phyloP scores from a whole-genome alignment of 371 early-diverging fungal species.

The Mucor piriformis region DNA sequence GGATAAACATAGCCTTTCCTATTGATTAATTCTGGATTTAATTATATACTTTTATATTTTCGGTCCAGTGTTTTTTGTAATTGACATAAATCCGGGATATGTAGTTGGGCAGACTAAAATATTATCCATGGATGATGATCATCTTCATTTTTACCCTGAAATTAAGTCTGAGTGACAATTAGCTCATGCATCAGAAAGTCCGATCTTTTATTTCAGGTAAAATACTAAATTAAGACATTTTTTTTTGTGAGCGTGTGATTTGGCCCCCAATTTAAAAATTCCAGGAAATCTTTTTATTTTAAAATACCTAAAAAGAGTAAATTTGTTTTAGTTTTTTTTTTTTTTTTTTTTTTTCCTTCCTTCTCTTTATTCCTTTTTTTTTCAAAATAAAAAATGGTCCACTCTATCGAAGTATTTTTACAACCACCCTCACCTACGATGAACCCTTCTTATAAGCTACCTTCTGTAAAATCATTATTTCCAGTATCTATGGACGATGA shows the following conservation, averaged over 20 bases:
- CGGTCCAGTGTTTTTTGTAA: too few relatives aligned
- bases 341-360: background rate
- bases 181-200: background rate
- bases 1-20: too few relatives aligned
- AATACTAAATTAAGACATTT: background rate
- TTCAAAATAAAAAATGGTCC: conserved; percentile 2
- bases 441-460: conserved; percentile 9
- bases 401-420: conserved; percentile 22
- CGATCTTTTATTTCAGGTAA: background rate
- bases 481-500: conserved; percentile 6
- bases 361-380: background rate
- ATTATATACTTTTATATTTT: too few relatives aligned
- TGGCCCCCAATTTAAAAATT: conserved; percentile 1
- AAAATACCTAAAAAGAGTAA: conserved; percentile 16
- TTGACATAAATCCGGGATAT: too few relatives aligned
- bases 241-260: background rate
- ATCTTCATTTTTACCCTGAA: too few relatives aligned
- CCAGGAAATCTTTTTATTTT: conserved; percentile 9
- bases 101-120: too few relatives aligned
- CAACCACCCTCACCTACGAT: conserved; percentile 25
- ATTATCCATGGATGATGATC: too few relatives aligned
- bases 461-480: conserved; percentile 19
- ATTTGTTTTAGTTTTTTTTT: conserved; percentile 3
- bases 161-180: background rate
- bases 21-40: too few relatives aligned